A percentile compares a stretch with the other conserved stretches of the same genome.
phyloP scores from a whole-genome alignment of 805 yeast species.

The Ogataea allantospora region DNA sequence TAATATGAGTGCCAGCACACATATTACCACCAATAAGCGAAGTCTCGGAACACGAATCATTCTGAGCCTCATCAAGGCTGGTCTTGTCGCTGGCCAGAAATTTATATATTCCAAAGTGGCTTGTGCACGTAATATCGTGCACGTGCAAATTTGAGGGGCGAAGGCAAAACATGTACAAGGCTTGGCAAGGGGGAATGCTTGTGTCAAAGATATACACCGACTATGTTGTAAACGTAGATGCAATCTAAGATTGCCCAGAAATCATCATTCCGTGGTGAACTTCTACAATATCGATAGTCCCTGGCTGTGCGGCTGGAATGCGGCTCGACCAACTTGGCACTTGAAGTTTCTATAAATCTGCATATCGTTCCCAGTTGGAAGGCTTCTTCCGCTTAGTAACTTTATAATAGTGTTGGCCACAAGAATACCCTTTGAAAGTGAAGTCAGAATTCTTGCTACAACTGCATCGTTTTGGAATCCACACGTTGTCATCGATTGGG shows the following conservation, averaged over 20 bases:
- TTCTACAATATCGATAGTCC: too few relatives aligned
- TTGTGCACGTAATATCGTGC: slow-evolving; percentile 8
- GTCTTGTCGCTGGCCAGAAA: neutral
- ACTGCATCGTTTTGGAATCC: slow-evolving; percentile 32
- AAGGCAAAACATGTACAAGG: neutral
- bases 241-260: too few relatives aligned
- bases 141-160: slow-evolving; percentile 1
- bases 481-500: slow-evolving; percentile 35
- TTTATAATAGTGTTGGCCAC: slow-evolving; percentile 34
- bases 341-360: slow-evolving; percentile 7
- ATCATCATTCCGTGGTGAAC: too few relatives aligned
- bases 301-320: slow-evolving; percentile 4
- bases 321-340: slow-evolving; percentile 3
- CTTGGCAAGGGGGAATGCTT: too few relatives aligned
- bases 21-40: slow-evolving; percentile 2
- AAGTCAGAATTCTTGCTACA: slow-evolving; percentile 42
- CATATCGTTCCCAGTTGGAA: slow-evolving; percentile 28
- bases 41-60: slow-evolving; percentile 11
- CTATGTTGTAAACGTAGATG: too few relatives aligned
- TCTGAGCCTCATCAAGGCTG: slow-evolving; percentile 8
- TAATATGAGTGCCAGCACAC: slow-evolving; percentile 3
- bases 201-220: too few relatives aligned
- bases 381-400: slow-evolving; percentile 30
- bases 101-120: slow-evolving; percentile 2
- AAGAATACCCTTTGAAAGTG: slow-evolving; percentile 36